Percentiles rank a stretch among this genome's conserved stretches.
Evolutionary conservation across 495 filamentous ascomycete genomes (phyloP).

Genomic region (Podospora conica): DNA sequence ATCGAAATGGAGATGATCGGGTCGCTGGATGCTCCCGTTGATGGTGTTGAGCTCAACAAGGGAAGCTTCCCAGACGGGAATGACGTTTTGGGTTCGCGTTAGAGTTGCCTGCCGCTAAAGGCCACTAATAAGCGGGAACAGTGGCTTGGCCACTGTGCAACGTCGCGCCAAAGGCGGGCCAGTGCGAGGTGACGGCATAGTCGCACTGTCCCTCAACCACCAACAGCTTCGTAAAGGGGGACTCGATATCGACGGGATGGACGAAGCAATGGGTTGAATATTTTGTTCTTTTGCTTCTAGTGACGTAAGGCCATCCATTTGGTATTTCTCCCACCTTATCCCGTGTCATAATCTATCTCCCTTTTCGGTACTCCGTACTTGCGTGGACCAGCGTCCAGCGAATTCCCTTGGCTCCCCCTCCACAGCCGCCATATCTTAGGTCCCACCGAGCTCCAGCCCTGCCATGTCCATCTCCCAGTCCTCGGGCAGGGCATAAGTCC

Average conservation of each 20-base stretch:
- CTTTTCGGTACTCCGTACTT: too few relatives aligned
- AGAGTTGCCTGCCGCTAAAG: background rate
- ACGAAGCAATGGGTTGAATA: background rate
- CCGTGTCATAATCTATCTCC: background rate
- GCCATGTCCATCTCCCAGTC: slow-evolving; percentile 12
- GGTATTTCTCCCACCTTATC: background rate
- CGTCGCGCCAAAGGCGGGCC: too few relatives aligned
- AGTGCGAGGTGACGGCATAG: background rate
- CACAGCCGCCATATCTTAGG: background rate
- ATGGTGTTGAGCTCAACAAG: background rate
- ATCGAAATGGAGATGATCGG: background rate
- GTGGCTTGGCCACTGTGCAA: background rate
- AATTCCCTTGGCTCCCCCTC: background rate
- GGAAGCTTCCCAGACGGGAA: background rate
- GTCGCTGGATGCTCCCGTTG: background rate
- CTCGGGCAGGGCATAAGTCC: slow-evolving; percentile 35
- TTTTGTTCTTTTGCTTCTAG: background rate
- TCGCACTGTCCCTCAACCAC: background rate
- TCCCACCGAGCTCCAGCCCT: background rate
- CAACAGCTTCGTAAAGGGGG: background rate
- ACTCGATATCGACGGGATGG: background rate
- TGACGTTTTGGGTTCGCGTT: background rate
- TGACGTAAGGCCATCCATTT: background rate
- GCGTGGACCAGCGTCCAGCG: too few relatives aligned
- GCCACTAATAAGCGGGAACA: background rate